Percentiles rank a stretch among this genome's conserved stretches.
Evolutionary conservation across 495 filamentous ascomycete species (phyloP).

Genomic region (Ascobolus immersus): DNA sequence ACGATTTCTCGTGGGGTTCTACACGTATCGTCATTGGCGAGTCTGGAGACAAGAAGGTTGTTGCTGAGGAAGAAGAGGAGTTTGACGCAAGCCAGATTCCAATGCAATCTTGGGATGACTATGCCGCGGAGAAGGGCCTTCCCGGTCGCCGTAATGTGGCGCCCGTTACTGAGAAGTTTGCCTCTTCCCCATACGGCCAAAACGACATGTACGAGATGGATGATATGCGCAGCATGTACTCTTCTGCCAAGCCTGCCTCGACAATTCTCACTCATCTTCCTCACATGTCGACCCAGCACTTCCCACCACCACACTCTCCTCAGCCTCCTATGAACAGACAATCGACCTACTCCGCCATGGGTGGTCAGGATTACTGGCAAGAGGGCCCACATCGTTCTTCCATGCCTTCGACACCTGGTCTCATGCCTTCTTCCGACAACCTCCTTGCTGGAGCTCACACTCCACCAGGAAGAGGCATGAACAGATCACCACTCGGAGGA

Average conservation of each 20-base stretch:
- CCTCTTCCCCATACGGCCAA: conserved; percentile 19
- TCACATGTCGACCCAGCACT: conserved; percentile 31
- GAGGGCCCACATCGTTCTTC: conserved; percentile 20
- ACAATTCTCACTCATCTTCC: conserved; percentile 75
- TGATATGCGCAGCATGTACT: conserved; percentile 90
- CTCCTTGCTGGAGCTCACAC: conserved; percentile 25
- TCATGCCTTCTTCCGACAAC: conserved; percentile 35
- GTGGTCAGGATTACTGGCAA: conserved; percentile 24
- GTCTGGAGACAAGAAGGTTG: conserved; percentile 63
- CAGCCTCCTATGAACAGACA: conserved; percentile 34
- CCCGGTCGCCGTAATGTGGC: conserved; percentile 58
- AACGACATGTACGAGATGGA: conserved; percentile 77
- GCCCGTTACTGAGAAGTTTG: conserved; percentile 37
- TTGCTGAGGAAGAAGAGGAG: conserved; percentile 63
- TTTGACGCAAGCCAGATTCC: conserved; percentile 85
- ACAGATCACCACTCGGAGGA: conserved; percentile 28
- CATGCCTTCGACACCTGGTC: conserved; percentile 24
- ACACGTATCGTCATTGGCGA: conserved; percentile 92
- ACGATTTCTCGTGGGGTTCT: conserved; percentile 96
- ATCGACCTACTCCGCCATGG: conserved; percentile 27
- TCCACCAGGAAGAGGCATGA: conserved; percentile 20
- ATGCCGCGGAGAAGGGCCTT: conserved; percentile 69
- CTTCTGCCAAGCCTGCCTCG: conserved; percentile 76
- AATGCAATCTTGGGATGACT: conserved; percentile 91
- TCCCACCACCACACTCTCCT: conserved; percentile 61